Conservation (phyloP, 768 basidiomycete genomes). For the Pulveroboletus sp. region DNA sequence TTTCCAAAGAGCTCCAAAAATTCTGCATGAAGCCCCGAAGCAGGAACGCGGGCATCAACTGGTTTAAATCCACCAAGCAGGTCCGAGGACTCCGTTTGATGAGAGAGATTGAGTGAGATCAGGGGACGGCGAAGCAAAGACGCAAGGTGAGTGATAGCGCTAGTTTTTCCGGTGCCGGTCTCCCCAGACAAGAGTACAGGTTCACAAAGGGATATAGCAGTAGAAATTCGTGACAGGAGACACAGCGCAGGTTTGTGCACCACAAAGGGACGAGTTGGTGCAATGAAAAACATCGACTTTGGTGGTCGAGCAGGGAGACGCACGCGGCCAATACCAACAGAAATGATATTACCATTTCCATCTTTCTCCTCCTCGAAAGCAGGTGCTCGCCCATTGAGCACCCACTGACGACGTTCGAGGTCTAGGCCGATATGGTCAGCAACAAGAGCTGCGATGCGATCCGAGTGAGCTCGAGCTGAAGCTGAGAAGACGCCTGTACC, state of each 20-base stretch:
- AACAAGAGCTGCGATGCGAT: conserved; percentile 48
- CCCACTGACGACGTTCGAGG: conserved; percentile 64
- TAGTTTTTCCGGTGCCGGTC: conserved; percentile 99
- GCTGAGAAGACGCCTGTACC: conserved; percentile 58
- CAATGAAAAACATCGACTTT: conserved; percentile 31
- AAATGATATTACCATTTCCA: conserved; percentile 52
- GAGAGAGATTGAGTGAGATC: conserved; percentile 88
- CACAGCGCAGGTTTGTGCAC: conserved; percentile 80
- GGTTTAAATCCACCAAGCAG: conserved; percentile 94
- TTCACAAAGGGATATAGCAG: conserved; percentile 66
- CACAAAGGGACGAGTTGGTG: conserved; percentile 64
- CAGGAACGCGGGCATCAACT: conserved; percentile 82
- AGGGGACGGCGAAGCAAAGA: conserved; percentile 70
- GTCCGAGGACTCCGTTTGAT: conserved; percentile 94
- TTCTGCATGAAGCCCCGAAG: conserved; percentile 57
- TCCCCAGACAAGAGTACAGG: conserved; percentile 92
- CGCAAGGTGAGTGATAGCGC: conserved; percentile 82
- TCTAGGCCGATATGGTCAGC: conserved; percentile 64
- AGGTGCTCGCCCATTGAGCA: conserved; percentile 61
- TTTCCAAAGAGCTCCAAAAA: conserved; percentile 79
- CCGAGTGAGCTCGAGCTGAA: conserved; percentile 45
- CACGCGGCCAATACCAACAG: conserved; percentile 61
- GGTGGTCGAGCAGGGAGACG: conserved; percentile 45
- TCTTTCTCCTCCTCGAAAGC: conserved; percentile 66
- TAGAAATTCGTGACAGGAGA: conserved; percentile 76